Base-by-base conservation (phyloP, 2,329 filamentous ascomycete species). In the Calonectria pauciramosa region DNA sequence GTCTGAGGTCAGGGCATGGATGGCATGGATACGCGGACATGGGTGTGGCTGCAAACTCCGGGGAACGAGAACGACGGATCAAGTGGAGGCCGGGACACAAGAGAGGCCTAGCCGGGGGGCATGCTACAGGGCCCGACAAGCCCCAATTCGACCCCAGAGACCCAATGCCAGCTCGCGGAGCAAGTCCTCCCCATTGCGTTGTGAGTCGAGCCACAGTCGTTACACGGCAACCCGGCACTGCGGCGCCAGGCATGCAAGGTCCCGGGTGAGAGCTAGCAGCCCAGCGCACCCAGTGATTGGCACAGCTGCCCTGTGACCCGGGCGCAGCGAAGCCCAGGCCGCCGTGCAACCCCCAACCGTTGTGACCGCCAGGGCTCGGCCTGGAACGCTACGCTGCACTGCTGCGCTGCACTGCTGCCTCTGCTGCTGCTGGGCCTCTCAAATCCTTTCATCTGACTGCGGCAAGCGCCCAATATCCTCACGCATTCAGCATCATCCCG, bases 241-340 rank as follows among this genome's bases (percentile, higher is more conserved):
- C 75, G 54, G 70, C 56, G 77, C 73, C 44, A 65, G 41, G 71
- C 70, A 70, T 72, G 72, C 70, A 63, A 63, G 56, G 56, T 63
- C 56, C 56, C 56, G 36, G 52, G 56, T 63, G 56, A 74, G 78
- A 68, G 36, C 73, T 80, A 76, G 77, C 63, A 69, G 38, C 36
- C 36, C 60, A 47, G 36, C 51, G 47, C 28, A 23, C 26, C 68
- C 51, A 28, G 13, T 80, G 76, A 80, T 80, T 80, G 79, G 79
- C 60, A 71, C 70, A 73, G 68, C 65, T 69, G 70, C 73, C n/a
- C 36, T 63, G 34, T 13, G 56, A 41, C 13, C 36, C 23, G 23
- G 34, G 34, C 56, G 34, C 56, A 63, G 36, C 34, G 8, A 18
- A 14, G 13, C 51, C 56, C 56, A 38, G 56, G 23, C 41, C 41